Percentiles rank a stretch among this genome's conserved stretches.
These are phyloP conservation scores for Russula abietina DNA, from an alignment of 768 basidiomycete species.

Conservation along the genomic window DNA sequence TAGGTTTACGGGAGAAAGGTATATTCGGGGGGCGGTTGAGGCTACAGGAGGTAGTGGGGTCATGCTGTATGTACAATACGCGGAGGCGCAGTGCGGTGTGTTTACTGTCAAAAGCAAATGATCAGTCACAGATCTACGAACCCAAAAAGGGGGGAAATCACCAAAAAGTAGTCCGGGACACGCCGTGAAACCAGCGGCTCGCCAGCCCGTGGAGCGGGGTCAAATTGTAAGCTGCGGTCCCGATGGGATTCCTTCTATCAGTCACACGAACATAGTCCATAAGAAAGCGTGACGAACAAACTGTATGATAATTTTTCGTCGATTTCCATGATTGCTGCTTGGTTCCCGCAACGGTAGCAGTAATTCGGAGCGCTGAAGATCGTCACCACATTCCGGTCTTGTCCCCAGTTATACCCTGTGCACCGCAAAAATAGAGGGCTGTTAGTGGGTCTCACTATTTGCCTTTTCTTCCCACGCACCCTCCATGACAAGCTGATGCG, in stretches of 20 bases:
- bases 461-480: constrained; percentile 44
- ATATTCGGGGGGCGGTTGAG: constrained; percentile 22
- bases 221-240: constrained; percentile 86
- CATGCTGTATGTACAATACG: constrained; percentile 27
- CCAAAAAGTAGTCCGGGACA: constrained; percentile 92
- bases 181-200: constrained; percentile 96
- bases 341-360: constrained; percentile 99
- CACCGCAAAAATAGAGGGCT: background rate
- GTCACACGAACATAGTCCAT: constrained; percentile 7
- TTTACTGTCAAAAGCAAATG: constrained; percentile 14
- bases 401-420: constrained; percentile 91
- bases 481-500: constrained; percentile 96
- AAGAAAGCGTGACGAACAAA: constrained; percentile 51
- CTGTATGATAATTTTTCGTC: constrained; percentile 96
- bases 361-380: constrained; percentile 99
- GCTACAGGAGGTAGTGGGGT: constrained; percentile 24
- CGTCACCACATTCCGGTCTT: constrained; percentile 98
- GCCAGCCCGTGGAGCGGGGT: constrained; percentile 97
- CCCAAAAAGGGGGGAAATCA: constrained; percentile 34
- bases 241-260: background rate
- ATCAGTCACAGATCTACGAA: background rate
- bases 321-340: constrained; percentile 99
- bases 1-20: constrained; percentile 20
- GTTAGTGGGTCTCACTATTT: background rate
- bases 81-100: constrained; percentile 11